Evolutionary conservation across 148 eudicot genomes (phyloP).

Genomic region (Silene conica): DNA sequence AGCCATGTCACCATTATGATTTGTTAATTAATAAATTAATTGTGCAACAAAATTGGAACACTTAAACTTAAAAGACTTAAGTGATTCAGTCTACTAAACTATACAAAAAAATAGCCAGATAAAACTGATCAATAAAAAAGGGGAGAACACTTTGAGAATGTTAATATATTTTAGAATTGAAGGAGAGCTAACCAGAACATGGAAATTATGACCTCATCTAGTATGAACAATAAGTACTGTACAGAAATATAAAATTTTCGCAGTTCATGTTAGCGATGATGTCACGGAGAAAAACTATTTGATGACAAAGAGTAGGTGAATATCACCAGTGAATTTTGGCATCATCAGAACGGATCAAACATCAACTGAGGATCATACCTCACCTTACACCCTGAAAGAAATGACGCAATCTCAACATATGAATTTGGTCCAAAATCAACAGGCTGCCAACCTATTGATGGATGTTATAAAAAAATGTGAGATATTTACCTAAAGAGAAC

Average conservation of each 20-base stretch:
- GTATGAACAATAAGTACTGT: not conserved
- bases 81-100: not conserved
- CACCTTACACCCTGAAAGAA: conserved; percentile 73
- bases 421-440: conserved; percentile 78
- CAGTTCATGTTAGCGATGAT: not conserved
- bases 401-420: conserved; percentile 44
- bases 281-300: not conserved
- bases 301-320: not conserved
- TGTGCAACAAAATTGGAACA: not conserved
- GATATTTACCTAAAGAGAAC: not conserved
- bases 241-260: no score
- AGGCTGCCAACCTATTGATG: conserved; percentile 70
- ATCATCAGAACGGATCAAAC: conserved; percentile 16
- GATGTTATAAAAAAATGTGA: not conserved
- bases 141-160: not conserved
- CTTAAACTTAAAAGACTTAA: not conserved
- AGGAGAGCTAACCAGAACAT: not conserved
- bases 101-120: not conserved
- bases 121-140: not conserved
- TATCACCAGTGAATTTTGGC: not conserved
- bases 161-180: no score
- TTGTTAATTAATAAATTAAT: not conserved
- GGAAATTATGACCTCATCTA: not conserved
- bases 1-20: no score
- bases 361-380: conserved; percentile 27